Evolutionary conservation across 2,329 filamentous ascomycete genomes (phyloP).

Genomic region (Talaromyces funiculosus): DNA sequence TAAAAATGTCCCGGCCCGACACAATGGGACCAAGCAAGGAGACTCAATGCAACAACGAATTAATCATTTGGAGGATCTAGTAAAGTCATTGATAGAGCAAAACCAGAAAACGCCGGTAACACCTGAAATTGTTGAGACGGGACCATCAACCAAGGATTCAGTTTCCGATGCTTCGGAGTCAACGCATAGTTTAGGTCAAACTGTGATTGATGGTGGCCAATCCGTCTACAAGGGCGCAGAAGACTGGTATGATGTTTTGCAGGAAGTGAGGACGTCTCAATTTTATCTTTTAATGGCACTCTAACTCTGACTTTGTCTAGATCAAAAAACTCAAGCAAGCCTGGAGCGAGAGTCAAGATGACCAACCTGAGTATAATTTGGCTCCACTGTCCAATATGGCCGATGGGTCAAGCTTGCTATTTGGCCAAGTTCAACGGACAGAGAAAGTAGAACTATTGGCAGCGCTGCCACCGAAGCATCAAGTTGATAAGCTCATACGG

Average conservation of each 20-base stretch:
- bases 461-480: slow-evolving; percentile 69
- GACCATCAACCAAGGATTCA: not conserved
- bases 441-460: slow-evolving; percentile 74
- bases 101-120: not conserved
- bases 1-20: slow-evolving; percentile 53
- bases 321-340: slow-evolving; percentile 13
- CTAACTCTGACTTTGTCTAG: not conserved
- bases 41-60: slow-evolving; percentile 99
- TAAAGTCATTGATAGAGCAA: slow-evolving; percentile 72
- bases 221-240: slow-evolving; percentile 14
- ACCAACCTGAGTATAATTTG: not conserved
- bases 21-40: not conserved
- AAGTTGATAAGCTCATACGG: slow-evolving; percentile 10
- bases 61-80: slow-evolving; percentile 85
- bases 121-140: not conserved
- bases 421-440: slow-evolving; percentile 64
- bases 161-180: slow-evolving; percentile 4
- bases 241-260: slow-evolving; percentile 14
- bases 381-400: slow-evolving; percentile 26
- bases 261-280: not conserved
- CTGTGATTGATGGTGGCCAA: slow-evolving; percentile 11
- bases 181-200: not conserved
- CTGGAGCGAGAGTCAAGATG: slow-evolving; percentile 13
- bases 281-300: too few relatives aligned
- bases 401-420: slow-evolving; percentile 69